A percentile compares a stretch with the other conserved stretches of the same genome.
These are phyloP conservation scores for Inga leiocalycina DNA, from an alignment of 306 rosid genomes.

Conservation along the genomic window DNA sequence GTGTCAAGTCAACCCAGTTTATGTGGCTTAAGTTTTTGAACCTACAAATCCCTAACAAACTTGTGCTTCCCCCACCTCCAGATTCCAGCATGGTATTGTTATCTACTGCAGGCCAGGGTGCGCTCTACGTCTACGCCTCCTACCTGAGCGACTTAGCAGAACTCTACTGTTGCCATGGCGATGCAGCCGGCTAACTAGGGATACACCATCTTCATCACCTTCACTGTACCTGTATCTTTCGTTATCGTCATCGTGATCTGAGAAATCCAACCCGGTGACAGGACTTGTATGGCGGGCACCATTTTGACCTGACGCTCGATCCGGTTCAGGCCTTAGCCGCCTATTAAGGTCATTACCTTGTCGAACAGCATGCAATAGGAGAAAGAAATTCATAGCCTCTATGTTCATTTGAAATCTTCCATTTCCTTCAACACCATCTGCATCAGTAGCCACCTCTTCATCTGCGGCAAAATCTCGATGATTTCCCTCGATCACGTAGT, in stretches of 20 bases:
- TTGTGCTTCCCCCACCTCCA: constrained; percentile 65
- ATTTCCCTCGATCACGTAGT: constrained; percentile 86
- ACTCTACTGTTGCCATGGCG: constrained; percentile 71
- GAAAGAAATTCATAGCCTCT: constrained; percentile 87
- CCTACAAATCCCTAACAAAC: constrained; percentile 52
- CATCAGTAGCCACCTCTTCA: constrained; percentile 67
- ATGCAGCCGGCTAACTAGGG: constrained; percentile 75
- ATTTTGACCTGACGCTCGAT: constrained; percentile 47
- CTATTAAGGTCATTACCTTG: constrained; percentile 66
- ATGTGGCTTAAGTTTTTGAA: constrained; percentile 47
- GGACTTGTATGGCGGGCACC: constrained; percentile 5
- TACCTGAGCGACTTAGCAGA: constrained; percentile 70
- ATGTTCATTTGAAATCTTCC: constrained; percentile 71
- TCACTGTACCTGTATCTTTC: constrained; percentile 38
- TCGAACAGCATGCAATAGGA: constrained; percentile 83
- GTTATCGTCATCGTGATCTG: constrained; percentile 55
- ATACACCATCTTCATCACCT: constrained; percentile 53
- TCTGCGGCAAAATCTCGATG: constrained; percentile 57
- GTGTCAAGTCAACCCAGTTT: constrained; percentile 48
- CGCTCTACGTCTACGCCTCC: constrained; percentile 83
- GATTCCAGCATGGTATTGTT: constrained; percentile 26
- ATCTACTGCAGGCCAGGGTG: constrained; percentile 39
- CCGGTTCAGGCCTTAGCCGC: constrained; percentile 62
- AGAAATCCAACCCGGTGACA: constrained; percentile 45
- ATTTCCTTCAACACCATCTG: constrained; percentile 54